These are phyloP conservation scores for Themeda triandra DNA, from an alignment of 176 grass and related monocot genomes.

Conservation along the genomic window DNA sequence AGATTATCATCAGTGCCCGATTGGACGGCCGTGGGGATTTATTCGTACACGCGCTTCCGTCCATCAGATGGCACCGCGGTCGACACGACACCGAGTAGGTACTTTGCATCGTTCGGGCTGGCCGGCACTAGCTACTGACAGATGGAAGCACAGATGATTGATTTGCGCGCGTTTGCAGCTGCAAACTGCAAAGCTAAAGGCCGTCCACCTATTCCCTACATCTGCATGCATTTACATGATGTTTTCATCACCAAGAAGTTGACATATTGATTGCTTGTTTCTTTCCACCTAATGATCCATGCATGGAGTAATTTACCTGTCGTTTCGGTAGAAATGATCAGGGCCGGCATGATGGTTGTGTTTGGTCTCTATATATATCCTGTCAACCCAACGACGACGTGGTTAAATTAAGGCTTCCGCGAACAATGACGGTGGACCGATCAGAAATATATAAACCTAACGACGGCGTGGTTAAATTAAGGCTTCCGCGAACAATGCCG, in stretches of 20 bases:
- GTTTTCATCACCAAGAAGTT: not conserved
- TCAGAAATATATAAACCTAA: not conserved
- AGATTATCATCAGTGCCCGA: not conserved
- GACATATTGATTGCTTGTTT: not conserved
- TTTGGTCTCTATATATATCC: constrained; percentile 8
- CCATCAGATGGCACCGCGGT: not conserved
- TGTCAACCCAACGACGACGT: not conserved
- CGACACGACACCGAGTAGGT: not conserved
- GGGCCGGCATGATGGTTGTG: not conserved
- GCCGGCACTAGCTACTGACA: not conserved
- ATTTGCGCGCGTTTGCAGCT: not conserved
- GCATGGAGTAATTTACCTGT: not conserved
- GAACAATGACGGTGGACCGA: not conserved
- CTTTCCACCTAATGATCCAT: not conserved
- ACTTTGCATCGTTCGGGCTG: too few relatives aligned
- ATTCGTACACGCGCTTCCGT: not conserved
- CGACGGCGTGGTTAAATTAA: not conserved
- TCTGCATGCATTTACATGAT: not conserved
- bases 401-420: not conserved
- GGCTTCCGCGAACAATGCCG: not conserved
- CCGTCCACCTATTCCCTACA: not conserved
- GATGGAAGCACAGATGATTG: not conserved
- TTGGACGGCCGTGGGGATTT: constrained; percentile 28
- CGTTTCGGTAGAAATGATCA: not conserved
- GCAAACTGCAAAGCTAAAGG: not conserved